Evolutionary conservation across 257 asterid genomes (phyloP).

Genomic region (Galeopsis tetrahit): DNA sequence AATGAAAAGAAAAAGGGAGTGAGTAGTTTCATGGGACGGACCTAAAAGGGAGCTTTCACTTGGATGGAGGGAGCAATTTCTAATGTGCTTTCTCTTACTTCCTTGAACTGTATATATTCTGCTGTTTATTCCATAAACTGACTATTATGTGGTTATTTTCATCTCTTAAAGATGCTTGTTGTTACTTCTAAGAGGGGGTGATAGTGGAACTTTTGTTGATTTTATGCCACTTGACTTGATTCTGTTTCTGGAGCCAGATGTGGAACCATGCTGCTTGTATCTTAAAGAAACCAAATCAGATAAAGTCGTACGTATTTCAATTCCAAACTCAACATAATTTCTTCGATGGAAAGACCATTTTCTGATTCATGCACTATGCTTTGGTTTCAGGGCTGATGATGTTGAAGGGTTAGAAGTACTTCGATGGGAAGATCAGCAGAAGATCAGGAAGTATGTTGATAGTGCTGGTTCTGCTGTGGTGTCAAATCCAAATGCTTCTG

Average conservation of each 20-base stretch:
- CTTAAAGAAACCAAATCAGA: slow-evolving; percentile 72
- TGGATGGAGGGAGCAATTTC: background rate
- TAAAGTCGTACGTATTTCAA: slow-evolving; percentile 61
- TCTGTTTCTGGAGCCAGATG: slow-evolving; percentile 64
- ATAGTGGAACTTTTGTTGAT: slow-evolving; percentile 4
- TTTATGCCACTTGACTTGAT: slow-evolving; percentile 37
- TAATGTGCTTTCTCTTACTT: slow-evolving; percentile 12
- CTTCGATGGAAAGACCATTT: background rate
- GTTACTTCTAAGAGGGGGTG: background rate
- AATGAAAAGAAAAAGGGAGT: too few species aligned
- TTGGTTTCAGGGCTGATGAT: slow-evolving; percentile 66
- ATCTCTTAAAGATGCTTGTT: background rate
- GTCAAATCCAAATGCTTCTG: slow-evolving; percentile 46
- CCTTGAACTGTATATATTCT: slow-evolving; percentile 4
- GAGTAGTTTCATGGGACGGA: too few species aligned
- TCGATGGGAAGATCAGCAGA: slow-evolving; percentile 97
- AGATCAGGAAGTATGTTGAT: slow-evolving; percentile 68
- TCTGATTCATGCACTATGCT: slow-evolving; percentile 21
- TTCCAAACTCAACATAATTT: background rate
- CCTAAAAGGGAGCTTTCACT: too few species aligned
- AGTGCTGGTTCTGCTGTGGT: slow-evolving; percentile 39
- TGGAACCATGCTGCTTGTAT: slow-evolving; percentile 95
- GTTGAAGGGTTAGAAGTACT: slow-evolving; percentile 89
- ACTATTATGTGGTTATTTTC: background rate
- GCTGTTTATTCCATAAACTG: slow-evolving; percentile 3